phyloP scores from a whole-genome alignment of 441 rosid species.

The Pelargonium fulgidum region DNA sequence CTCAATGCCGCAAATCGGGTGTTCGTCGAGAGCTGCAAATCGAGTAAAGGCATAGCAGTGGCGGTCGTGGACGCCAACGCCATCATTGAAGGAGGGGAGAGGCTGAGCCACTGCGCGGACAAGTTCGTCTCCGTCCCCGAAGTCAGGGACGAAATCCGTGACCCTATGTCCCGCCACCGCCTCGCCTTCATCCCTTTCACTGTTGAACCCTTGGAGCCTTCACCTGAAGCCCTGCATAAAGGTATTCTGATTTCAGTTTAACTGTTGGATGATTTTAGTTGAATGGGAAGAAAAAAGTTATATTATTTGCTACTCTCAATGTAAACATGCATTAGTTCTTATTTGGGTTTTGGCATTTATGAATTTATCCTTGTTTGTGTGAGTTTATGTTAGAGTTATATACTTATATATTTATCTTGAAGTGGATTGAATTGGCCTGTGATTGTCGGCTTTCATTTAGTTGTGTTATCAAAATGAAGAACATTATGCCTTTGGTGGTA shows the following conservation, averaged over 20 bases:
- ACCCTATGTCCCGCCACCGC: constrained; percentile 76
- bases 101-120: constrained; percentile 52
- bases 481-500: background rate
- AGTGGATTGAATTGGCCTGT: background rate
- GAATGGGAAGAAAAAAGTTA: background rate
- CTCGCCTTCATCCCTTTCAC: constrained; percentile 56
- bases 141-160: constrained; percentile 72
- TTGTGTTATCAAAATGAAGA: background rate
- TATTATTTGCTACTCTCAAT: too few relatives aligned
- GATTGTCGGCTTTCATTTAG: background rate
- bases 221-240: constrained; percentile 65
- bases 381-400: background rate
- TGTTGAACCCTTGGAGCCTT: constrained; percentile 76
- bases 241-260: constrained; percentile 25
- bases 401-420: background rate
- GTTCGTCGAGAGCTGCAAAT: constrained; percentile 58
- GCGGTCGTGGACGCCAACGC: constrained; percentile 91
- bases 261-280: background rate
- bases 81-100: constrained; percentile 60
- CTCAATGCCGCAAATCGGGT: constrained; percentile 22
- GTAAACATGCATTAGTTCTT: background rate
- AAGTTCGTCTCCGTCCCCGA: constrained; percentile 74
- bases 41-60: constrained; percentile 59
- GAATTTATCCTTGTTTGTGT: background rate
- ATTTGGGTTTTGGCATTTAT: background rate